Conservation (phyloP, 1,139 yeast genomes). For the Geotrichum aggregatum region DNA sequence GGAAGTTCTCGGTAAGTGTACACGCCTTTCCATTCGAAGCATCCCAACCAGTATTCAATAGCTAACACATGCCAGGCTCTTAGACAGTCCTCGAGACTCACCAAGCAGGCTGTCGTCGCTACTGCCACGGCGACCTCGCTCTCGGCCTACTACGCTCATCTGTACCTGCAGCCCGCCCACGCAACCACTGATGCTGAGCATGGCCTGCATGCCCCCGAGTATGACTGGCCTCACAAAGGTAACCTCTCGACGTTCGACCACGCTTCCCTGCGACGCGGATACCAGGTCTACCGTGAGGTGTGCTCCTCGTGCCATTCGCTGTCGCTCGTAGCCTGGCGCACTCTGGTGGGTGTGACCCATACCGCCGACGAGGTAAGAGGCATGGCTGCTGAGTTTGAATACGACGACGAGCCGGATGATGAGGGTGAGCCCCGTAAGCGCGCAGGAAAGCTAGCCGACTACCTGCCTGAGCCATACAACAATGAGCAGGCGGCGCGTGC, state of each 20-base stretch:
- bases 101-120: constrained; percentile 37
- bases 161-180: constrained; percentile 50
- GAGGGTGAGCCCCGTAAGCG: constrained; percentile 98
- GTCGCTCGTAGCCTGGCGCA: constrained; percentile 98
- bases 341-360: constrained; percentile 94
- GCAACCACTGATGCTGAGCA: constrained; percentile 99
- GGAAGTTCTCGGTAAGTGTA: constrained; percentile 20
- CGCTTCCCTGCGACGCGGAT: constrained; percentile 96
- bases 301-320: constrained; percentile 98
- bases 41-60: constrained; percentile 5
- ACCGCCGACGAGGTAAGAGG: constrained; percentile 85
- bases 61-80: constrained; percentile 25
- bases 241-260: constrained; percentile 93
- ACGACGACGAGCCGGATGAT: constrained; percentile 98
- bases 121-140: constrained; percentile 34
- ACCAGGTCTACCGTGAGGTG: constrained; percentile 97
- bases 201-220: constrained; percentile 93
- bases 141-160: constrained; percentile 35
- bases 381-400: constrained; percentile 94
- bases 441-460: constrained; percentile 96
- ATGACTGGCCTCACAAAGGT: constrained; percentile 87
- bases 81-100: constrained; percentile 32
- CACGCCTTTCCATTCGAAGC: neutral
- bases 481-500: constrained; percentile 99
- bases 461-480: constrained; percentile 90